Conservation (phyloP, 305 asterid species). For the Fraxinus latifolia region DNA sequence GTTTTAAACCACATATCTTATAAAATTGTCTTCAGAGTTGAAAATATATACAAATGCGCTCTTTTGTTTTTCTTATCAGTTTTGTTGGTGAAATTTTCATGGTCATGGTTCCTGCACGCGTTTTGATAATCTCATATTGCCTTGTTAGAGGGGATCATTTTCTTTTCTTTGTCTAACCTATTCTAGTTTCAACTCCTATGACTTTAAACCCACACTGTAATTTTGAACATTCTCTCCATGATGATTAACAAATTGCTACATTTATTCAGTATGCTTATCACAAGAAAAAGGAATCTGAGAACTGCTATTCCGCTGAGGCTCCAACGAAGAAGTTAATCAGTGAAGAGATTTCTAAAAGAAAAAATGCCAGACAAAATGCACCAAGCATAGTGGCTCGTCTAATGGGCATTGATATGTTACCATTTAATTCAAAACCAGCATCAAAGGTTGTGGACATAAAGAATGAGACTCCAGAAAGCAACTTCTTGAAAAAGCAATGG, state of each 20-base stretch:
- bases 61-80: not conserved
- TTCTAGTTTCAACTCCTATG: slow-evolving; percentile 8
- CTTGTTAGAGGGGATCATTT: not conserved
- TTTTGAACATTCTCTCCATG: slow-evolving; percentile 9
- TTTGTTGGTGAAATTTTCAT: not conserved
- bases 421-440: slow-evolving; percentile 48
- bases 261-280: slow-evolving; percentile 59
- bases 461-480: slow-evolving; percentile 32
- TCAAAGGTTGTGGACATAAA: slow-evolving; percentile 31
- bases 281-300: slow-evolving; percentile 40
- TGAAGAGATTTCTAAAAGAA: slow-evolving; percentile 58
- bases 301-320: slow-evolving; percentile 47
- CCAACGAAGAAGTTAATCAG: slow-evolving; percentile 69
- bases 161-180: slow-evolving; percentile 2
- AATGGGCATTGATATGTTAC: slow-evolving; percentile 86
- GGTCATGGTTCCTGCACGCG: not conserved
- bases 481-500: slow-evolving; percentile 29
- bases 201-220: not conserved
- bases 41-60: not conserved
- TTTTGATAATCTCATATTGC: not conserved
- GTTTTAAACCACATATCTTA: not conserved
- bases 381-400: slow-evolving; percentile 95
- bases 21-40: not conserved
- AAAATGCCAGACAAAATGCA: slow-evolving; percentile 43
- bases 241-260: not conserved